A percentile compares a stretch with the other conserved stretches of the same genome.
Conservation (phyloP, 2,329 filamentous ascomycete species). For the Thelonectria olida region DNA sequence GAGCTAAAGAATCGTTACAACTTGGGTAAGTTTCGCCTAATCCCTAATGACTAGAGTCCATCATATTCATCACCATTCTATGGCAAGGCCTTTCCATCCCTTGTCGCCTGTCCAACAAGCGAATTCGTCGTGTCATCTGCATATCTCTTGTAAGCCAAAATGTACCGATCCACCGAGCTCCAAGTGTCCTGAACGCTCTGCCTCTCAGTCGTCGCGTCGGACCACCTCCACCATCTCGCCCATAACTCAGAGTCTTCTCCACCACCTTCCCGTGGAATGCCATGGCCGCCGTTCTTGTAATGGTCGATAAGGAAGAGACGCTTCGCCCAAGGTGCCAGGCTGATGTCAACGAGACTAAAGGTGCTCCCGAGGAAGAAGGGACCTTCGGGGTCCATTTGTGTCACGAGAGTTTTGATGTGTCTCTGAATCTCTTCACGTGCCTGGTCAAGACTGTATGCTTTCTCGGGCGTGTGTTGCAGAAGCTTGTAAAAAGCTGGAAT, state of each 20-base stretch:
- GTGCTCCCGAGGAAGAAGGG: conserved; percentile 74
- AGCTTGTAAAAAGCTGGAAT: conserved; percentile 75
- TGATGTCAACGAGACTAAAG: conserved; percentile 75
- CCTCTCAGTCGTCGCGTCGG: conserved; percentile 64
- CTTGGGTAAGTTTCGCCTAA: too few species aligned
- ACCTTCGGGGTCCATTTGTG: conserved; percentile 64
- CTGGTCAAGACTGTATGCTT: conserved; percentile 58
- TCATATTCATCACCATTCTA: conserved; percentile 2
- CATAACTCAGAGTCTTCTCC: conserved; percentile 67
- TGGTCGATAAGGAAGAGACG: conserved; percentile 79
- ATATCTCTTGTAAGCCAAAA: conserved; percentile 74
- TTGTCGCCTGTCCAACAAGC: conserved; percentile 68
- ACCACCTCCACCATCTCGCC: conserved; percentile 73
- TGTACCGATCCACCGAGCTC: conserved; percentile 73
- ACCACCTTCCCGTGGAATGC: conserved; percentile 60
- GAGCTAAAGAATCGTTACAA: too few species aligned
- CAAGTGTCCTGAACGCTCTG: conserved; percentile 73
- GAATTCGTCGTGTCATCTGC: conserved; percentile 72
- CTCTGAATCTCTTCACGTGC: conserved; percentile 66
- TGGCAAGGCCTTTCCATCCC: conserved; percentile 70
- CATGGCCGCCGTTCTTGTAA: conserved; percentile 69
- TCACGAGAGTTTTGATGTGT: conserved; percentile 67
- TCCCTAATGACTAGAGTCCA: neutral
- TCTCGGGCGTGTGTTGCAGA: conserved; percentile 63
- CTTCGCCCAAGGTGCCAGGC: conserved; percentile 77